phyloP scores from a whole-genome alignment of 306 rosid species.

The Sicyos edulis region DNA sequence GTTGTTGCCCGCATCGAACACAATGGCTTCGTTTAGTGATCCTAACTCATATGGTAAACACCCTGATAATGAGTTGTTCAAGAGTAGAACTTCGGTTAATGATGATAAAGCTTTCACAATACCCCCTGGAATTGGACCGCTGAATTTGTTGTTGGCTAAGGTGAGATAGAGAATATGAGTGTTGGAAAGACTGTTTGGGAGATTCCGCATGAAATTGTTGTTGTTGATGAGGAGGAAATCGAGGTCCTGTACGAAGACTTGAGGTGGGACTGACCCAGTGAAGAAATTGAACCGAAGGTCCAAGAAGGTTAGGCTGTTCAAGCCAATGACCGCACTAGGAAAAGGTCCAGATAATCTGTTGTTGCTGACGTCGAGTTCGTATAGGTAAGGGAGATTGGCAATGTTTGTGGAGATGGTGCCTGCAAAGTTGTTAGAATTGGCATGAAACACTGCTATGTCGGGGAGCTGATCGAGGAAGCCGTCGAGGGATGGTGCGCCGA shows the following conservation, averaged over 20 bases:
- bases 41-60: conserved; percentile 80
- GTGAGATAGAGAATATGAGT: conserved; percentile 64
- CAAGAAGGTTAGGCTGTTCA: conserved; percentile 49
- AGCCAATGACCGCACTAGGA: conserved; percentile 53
- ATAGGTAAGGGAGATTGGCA: conserved; percentile 55
- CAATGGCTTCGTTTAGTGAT: conserved; percentile 43
- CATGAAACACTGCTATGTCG: conserved; percentile 83
- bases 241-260: conserved; percentile 56
- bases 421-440: conserved; percentile 64
- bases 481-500: conserved; percentile 57
- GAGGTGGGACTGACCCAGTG: conserved; percentile 70
- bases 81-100: conserved; percentile 50
- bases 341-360: conserved; percentile 70
- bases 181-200: conserved; percentile 44
- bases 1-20: conserved; percentile 61
- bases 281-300: conserved; percentile 75
- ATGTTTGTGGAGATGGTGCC: conserved; percentile 59
- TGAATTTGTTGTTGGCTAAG: conserved; percentile 74
- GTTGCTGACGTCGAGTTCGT: conserved; percentile 80
- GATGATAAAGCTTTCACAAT: conserved; percentile 50
- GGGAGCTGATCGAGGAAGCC: conserved; percentile 77
- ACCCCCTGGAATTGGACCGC: conserved; percentile 60
- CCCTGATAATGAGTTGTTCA: conserved; percentile 64
- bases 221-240: conserved; percentile 69
- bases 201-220: conserved; percentile 54